phyloP scores from a whole-genome alignment of 805 yeast genomes.

The Candida caryicola region DNA sequence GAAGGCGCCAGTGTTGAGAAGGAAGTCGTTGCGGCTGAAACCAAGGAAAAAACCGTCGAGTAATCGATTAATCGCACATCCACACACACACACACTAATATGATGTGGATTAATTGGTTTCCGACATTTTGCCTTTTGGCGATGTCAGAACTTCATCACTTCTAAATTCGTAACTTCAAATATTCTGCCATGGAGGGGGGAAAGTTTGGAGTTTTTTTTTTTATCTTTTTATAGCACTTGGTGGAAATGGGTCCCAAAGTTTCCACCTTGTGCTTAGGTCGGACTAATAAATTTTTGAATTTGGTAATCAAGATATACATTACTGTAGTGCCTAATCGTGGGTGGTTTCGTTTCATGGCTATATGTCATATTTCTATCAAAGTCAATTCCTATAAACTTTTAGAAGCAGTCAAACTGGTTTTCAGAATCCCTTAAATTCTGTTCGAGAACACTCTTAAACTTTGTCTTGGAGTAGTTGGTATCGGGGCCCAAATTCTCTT shows the following conservation, averaged over 20 bases:
- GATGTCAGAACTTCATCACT: background rate
- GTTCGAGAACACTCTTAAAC: slow-evolving; percentile 27
- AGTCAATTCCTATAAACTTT: too few species aligned
- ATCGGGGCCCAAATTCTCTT: slow-evolving; percentile 14
- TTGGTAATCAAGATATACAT: background rate
- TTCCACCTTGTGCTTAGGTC: slow-evolving; percentile 2
- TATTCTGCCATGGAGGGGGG: slow-evolving; percentile 6
- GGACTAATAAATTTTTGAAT: background rate
- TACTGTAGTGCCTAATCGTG: background rate
- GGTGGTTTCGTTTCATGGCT: too few species aligned
- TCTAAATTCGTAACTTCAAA: background rate
- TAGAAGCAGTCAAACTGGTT: slow-evolving; percentile 35
- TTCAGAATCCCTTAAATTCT: slow-evolving; percentile 25
- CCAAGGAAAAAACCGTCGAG: background rate
- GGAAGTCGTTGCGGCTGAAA: background rate
- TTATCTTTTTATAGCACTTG: background rate
- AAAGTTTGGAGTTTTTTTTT: slow-evolving; percentile 4
- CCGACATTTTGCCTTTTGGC: background rate
- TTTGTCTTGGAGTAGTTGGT: slow-evolving; percentile 22
- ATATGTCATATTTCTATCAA: too few species aligned
- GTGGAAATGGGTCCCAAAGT: background rate
- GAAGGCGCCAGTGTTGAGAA: background rate
- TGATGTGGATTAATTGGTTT: background rate
- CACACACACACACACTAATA: slow-evolving; percentile 7
- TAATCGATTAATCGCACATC: background rate